These are phyloP conservation scores for Termitomyces sp. DNA, from an alignment of 768 basidiomycete species.

Conservation along the genomic window DNA sequence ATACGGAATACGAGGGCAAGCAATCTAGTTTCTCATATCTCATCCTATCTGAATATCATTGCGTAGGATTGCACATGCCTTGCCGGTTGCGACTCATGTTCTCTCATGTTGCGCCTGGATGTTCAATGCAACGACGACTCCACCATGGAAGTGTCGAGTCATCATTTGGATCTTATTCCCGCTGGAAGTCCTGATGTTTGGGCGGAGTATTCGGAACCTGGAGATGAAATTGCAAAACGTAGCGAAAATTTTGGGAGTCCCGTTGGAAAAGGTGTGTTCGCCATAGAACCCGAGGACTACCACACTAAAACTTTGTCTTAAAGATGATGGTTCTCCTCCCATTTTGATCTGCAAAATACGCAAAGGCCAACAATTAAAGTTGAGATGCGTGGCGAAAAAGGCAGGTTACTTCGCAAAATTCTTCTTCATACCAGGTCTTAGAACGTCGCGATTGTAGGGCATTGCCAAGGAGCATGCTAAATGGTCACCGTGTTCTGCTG, in stretches of 20 bases:
- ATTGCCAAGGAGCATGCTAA: slow-evolving; percentile 98
- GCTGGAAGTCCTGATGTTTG: slow-evolving; percentile 20
- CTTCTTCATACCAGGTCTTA: background rate
- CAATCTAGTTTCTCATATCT: slow-evolving; percentile 6
- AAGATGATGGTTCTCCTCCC: slow-evolving; percentile 60
- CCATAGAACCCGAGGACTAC: slow-evolving; percentile 3
- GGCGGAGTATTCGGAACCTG: slow-evolving; percentile 29
- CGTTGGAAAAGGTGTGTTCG: slow-evolving; percentile 65
- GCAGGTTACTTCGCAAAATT: slow-evolving; percentile 33
- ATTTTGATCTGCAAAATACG: slow-evolving; percentile 89
- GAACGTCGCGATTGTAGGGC: slow-evolving; percentile 48
- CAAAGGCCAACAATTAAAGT: slow-evolving; percentile 86
- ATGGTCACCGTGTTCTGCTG: slow-evolving; percentile 95
- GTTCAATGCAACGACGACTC: slow-evolving; percentile 66
- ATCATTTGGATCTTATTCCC: slow-evolving; percentile 66
- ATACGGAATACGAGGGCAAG: slow-evolving; percentile 74
- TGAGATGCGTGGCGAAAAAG: slow-evolving; percentile 90
- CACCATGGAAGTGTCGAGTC: slow-evolving; percentile 84
- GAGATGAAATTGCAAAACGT: slow-evolving; percentile 73
- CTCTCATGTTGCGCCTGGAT: slow-evolving; percentile 75
- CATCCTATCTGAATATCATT: background rate
- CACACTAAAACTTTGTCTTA: background rate
- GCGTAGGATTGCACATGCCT: slow-evolving; percentile 87
- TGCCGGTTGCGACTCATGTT: slow-evolving; percentile 79
- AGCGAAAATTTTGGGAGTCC: slow-evolving; percentile 74